These are phyloP conservation scores for Aspergillus ruber DNA, from an alignment of 2,329 filamentous ascomycete species.

Conservation along the genomic window DNA sequence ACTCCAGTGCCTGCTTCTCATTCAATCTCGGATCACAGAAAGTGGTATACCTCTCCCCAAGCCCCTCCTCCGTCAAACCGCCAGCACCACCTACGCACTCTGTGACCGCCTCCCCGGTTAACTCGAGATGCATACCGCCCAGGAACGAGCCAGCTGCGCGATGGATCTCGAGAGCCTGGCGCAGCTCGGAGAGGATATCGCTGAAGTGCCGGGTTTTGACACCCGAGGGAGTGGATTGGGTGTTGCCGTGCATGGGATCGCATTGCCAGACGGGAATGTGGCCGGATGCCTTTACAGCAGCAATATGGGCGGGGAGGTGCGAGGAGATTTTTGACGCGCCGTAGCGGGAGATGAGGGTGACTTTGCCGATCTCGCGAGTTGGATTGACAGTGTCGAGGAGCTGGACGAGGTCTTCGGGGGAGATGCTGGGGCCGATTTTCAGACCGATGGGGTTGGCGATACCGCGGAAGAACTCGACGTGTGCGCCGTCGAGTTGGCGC, in stretches of 20 bases:
- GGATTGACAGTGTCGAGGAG: constrained; percentile 86
- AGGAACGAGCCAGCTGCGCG: constrained; percentile 76
- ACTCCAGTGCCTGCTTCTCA: constrained; percentile 93
- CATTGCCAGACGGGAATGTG: constrained; percentile 90
- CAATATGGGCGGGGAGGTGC: constrained; percentile 78
- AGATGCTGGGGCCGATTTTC: constrained; percentile 87
- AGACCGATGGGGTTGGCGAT: constrained; percentile 94
- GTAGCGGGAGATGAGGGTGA: constrained; percentile 94
- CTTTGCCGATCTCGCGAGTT: constrained; percentile 72
- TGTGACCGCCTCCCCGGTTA: constrained; percentile 93
- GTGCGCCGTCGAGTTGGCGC: constrained; percentile 82
- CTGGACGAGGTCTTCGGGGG: constrained; percentile 64
- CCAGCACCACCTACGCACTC: constrained; percentile 91
- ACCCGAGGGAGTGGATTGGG: constrained; percentile 60
- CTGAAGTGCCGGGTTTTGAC: constrained; percentile 91
- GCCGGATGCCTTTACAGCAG: constrained; percentile 73
- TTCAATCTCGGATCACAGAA: constrained; percentile 95
- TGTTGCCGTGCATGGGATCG: constrained; percentile 94
- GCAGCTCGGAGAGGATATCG: constrained; percentile 82
- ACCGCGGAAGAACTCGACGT: constrained; percentile 96
- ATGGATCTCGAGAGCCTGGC: constrained; percentile 77
- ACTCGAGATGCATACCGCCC: constrained; percentile 87
- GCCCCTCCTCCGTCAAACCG: constrained; percentile 76
- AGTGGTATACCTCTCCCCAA: constrained; percentile 86
- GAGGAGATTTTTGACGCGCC: constrained; percentile 69